Evolutionary conservation across 352 stramenopile species (phyloP).

Genomic region (Pythium rhizo-oryzae): DNA sequence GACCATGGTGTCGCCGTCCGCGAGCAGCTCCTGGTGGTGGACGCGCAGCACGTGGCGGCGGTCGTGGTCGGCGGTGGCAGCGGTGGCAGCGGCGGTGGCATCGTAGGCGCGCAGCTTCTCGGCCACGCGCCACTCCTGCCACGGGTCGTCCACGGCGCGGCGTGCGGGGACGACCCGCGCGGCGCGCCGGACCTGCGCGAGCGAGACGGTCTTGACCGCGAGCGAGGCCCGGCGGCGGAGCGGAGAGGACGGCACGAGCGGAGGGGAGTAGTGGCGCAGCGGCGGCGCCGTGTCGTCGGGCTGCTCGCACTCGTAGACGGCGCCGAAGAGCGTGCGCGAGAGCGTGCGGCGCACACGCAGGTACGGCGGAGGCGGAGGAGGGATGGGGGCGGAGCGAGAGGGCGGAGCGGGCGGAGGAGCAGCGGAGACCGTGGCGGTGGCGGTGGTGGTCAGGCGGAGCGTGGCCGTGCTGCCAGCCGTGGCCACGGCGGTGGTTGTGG

Average conservation of each 20-base stretch:
- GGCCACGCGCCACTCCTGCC: conserved; percentile 7
- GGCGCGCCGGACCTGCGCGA: neutral
- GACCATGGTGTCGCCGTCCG: conserved; percentile 20
- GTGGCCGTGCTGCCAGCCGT: neutral
- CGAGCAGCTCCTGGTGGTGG: conserved; percentile 10
- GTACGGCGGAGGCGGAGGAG: neutral
- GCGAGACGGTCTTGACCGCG: conserved; percentile 20
- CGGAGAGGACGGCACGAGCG: neutral
- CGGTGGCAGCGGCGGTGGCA: neutral
- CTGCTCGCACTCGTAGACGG: conserved; percentile 18
- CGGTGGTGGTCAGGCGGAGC: neutral
- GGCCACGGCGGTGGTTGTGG: no score
- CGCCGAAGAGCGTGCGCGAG: conserved; percentile 10
- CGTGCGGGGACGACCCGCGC: no score
- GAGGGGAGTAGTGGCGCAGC: neutral
- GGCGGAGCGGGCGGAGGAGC: neutral
- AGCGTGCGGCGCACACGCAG: conserved; percentile 13
- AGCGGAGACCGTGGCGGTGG: neutral
- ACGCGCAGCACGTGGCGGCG: neutral
- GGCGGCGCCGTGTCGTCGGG: neutral
- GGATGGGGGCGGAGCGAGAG: neutral
- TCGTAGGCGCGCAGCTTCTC: neutral
- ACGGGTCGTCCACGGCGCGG: conserved; percentile 6
- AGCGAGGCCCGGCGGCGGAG: neutral
- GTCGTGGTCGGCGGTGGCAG: neutral